Conservation (phyloP, 768 basidiomycete genomes). For the Rickenella mellea region DNA sequence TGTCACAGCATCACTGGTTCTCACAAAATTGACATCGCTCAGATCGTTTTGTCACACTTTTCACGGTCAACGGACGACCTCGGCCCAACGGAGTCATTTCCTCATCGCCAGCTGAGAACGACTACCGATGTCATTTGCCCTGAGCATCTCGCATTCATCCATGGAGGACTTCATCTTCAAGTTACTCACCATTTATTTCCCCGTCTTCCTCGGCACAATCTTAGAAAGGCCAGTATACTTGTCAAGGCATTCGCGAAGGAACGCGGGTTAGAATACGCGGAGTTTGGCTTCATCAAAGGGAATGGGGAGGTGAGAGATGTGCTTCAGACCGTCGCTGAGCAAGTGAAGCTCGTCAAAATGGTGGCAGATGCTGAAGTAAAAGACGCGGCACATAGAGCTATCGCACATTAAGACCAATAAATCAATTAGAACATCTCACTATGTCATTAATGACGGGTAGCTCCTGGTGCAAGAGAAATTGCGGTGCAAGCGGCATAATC, state of each 20-base stretch:
- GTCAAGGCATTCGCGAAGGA: slow-evolving; percentile 86
- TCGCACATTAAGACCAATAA: neutral
- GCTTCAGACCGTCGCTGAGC: slow-evolving; percentile 76
- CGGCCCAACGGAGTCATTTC: slow-evolving; percentile 85
- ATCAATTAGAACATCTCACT: neutral
- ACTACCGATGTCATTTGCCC: slow-evolving; percentile 93
- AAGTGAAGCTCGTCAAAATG: slow-evolving; percentile 70
- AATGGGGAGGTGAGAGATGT: slow-evolving; percentile 81
- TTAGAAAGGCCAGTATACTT: slow-evolving; percentile 68
- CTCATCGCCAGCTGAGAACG: slow-evolving; percentile 91
- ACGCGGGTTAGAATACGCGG: slow-evolving; percentile 77
- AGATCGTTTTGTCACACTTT: slow-evolving; percentile 97
- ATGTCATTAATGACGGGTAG: neutral
- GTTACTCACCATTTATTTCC: slow-evolving; percentile 98
- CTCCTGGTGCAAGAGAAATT: neutral
- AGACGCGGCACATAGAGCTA: slow-evolving; percentile 37
- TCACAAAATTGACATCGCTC: slow-evolving; percentile 2
- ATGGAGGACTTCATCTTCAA: slow-evolving; percentile 96
- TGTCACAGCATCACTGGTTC: slow-evolving; percentile 11
- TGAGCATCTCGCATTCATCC: slow-evolving; percentile 74
- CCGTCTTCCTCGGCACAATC: slow-evolving; percentile 87
- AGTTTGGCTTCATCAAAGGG: slow-evolving; percentile 84
- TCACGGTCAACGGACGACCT: slow-evolving; percentile 89
- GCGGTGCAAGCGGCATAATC: neutral
- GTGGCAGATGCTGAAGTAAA: slow-evolving; percentile 72